Evolutionary conservation across 2,329 filamentous ascomycete genomes (phyloP), one percentile per base, ranked within the genome.

Genomic region (Colletotrichum gloeosporioides): DNA sequence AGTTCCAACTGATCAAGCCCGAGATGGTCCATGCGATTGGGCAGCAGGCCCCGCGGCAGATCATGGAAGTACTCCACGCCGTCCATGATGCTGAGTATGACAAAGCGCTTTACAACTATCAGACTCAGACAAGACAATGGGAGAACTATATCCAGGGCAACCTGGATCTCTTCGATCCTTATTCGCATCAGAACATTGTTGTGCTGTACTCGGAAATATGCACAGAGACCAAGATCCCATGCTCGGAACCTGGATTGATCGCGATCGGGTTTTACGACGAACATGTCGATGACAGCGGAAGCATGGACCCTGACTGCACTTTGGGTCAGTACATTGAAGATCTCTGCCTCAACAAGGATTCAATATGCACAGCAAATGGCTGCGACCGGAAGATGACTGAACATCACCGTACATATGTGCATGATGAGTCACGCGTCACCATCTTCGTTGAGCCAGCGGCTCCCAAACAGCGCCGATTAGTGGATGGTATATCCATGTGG

Each of bases 1-100:
- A 93, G 39, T 99, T 99, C 79, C 93, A 98, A 79, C 90, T 99
- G 12, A 98, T 99, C 78, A 95, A 95, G 77, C 96, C 97, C 1
- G 95, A 98, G 80, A 99, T 99, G 96, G 95, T 99, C 0, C 95
- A 98, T 80, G 91, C 94, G 74, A 93, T 95, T 62, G 92, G 95
- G 1, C 93, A 95, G 69, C 93, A 93, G 79, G 94, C 95, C 5
- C 95, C 96, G 0, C 92, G 92, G 61, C 95, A 98, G 82, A 95
- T 98, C 36, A 96, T 96, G 87, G 96, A 99, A 80, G 95, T 99
- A 65, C 87, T 99, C 8, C 96, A 97, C 82, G 97, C 97, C 27
- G 96, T 98, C 15, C 96, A 99, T 83, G 95, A 98, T 82, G 96
- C 96, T 3, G 97, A 99, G 84, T 98, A 99, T 80, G 96, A 99